Base-by-base conservation (phyloP, 2,329 filamentous ascomycete species). In the Fusarium sterilihyphosum region DNA sequence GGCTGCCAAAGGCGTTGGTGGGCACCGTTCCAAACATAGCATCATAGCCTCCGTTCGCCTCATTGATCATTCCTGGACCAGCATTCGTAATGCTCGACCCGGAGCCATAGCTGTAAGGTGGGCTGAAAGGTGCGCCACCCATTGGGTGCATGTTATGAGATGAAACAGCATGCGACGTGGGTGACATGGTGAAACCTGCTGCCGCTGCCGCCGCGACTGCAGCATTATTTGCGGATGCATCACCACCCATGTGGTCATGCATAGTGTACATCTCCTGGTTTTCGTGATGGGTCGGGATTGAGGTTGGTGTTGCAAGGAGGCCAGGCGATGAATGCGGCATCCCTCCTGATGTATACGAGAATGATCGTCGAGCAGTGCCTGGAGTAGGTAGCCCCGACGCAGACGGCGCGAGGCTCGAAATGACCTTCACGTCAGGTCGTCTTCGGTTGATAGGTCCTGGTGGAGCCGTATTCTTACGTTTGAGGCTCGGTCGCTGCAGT, bases 21-120 rank as follows among this genome's bases (percentile, higher is more conserved):
- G 88, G 84, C 9, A 89, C 77, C 14, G 85, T 85, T 18, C 88
- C 87, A 75, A 92, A 91, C 88, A 91, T 91, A 17, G 88, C 87
- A 70, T 91, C 89, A 76, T 86, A 91, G 6, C 80, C 79, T n/a
- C 81, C 80, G 33, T 78, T 80, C 37, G 77, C 78, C 38, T 82
- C 80, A 58, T 80, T 78, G 50, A 81, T 79, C 47, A 79, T 73
- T 17, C 73, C 69, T 22, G 74, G 67, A 16, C 78, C 78, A 20
- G 78, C 74, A 60, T 80, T 77, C 50, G 76, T 78, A n/a, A 74
- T 59, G 8, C 77, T 78, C 31, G 79, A 78, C 24, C 78, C 81
- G 22, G 80, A 79, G 33, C 76, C 80, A 52, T 80, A 88, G 73
- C 79, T 83, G 70, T 86, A 87, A 5, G 82, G 81, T 10, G 85